These are phyloP conservation scores for Phoma sp. DNA, from an alignment of 2,329 filamentous ascomycete genomes.

Conservation along the genomic window DNA sequence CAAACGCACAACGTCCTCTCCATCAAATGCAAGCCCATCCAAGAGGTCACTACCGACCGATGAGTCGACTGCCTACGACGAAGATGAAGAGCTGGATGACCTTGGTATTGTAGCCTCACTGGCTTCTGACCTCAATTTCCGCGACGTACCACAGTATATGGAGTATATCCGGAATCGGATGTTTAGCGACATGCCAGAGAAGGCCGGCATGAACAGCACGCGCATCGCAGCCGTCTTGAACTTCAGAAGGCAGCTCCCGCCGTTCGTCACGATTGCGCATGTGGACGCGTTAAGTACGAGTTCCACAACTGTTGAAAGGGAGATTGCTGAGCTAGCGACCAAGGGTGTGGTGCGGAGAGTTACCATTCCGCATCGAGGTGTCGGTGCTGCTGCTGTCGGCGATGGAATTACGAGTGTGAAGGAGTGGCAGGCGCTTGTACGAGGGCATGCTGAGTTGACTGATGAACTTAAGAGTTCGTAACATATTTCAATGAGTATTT, in stretches of 20 bases:
- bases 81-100: conserved; percentile 63
- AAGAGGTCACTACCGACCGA: conserved; percentile 42
- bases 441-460: conserved; percentile 29
- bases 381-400: conserved; percentile 64
- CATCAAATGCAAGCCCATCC: conserved; percentile 46
- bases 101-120: conserved; percentile 64
- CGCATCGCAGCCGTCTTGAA: conserved; percentile 70
- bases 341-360: conserved; percentile 68
- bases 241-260: conserved; percentile 66
- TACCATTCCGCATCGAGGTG: conserved; percentile 67
- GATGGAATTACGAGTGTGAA: conserved; percentile 68
- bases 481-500: too few species aligned
- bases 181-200: conserved; percentile 69
- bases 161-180: conserved; percentile 66
- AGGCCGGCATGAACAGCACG: conserved; percentile 68
- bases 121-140: conserved; percentile 63
- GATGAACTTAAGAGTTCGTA: conserved; percentile 32
- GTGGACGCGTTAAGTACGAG: conserved; percentile 69
- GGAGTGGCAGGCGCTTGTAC: conserved; percentile 55
- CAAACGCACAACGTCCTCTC: conserved; percentile 46
- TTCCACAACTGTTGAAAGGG: conserved; percentile 71
- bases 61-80: conserved; percentile 36
- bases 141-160: conserved; percentile 70
- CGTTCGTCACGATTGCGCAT: conserved; percentile 71
- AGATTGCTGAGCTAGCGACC: conserved; percentile 67